Conservation (phyloP, 371 early-diverging fungal genomes). For the Mortierella sp. region DNA sequence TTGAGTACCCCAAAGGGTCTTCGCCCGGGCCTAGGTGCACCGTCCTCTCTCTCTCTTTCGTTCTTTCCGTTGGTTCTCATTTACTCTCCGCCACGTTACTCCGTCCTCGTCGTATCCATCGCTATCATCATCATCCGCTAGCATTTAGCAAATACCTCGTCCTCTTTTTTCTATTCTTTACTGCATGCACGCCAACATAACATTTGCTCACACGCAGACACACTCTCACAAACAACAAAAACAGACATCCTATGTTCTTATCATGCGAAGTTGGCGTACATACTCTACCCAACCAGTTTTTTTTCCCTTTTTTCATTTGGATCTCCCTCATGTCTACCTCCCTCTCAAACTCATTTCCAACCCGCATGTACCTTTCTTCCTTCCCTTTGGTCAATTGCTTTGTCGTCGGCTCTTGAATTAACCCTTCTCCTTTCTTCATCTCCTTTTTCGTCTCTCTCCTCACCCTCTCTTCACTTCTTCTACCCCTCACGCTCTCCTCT, state of each 20-base stretch:
- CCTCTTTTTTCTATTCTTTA: neutral
- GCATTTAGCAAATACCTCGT: neutral
- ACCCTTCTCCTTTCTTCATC: neutral
- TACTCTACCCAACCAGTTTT: no score
- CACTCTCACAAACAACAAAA: no score
- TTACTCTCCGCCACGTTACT: neutral
- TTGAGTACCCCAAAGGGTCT: neutral
- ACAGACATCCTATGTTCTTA: neutral
- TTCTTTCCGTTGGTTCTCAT: neutral
- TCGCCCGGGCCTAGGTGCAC: constrained; percentile 12
- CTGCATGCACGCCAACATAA: neutral
- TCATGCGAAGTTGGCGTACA: neutral
- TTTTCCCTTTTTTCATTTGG: neutral
- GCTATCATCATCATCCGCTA: neutral
- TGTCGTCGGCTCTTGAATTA: neutral
- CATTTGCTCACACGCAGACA: neutral
- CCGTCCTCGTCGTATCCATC: neutral
- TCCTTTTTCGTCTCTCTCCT: neutral
- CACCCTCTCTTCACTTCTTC: no score
- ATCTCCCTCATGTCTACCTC: no score
- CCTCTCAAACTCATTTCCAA: neutral
- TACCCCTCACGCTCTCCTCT: neutral
- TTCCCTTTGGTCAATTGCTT: neutral
- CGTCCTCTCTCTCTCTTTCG: neutral
- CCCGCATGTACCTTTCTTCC: neutral